Evolutionary conservation across 495 filamentous ascomycete genomes (phyloP).

Genomic region (Trichoderma orchidacearum): DNA sequence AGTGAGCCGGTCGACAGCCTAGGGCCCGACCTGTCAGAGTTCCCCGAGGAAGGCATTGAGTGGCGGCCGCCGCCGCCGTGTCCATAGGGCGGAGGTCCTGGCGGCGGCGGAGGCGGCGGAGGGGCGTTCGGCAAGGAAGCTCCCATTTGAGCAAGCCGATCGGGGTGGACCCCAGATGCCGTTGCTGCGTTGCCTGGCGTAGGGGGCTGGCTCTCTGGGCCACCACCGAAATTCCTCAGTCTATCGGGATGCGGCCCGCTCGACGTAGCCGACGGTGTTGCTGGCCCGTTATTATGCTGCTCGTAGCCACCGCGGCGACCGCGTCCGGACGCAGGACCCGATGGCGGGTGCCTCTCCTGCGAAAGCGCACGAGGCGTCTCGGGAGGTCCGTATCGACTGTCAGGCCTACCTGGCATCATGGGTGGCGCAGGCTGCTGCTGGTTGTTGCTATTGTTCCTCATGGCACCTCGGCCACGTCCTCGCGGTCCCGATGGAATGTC

Average conservation of each 20-base stretch:
- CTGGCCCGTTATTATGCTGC: slow-evolving; percentile 13
- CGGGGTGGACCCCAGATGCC: slow-evolving; percentile 31
- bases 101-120: slow-evolving; percentile 4
- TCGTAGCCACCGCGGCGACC: slow-evolving; percentile 23
- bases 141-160: slow-evolving; percentile 28
- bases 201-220: neutral
- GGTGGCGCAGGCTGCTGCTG: slow-evolving; percentile 10
- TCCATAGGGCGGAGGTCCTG: slow-evolving; percentile 6
- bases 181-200: slow-evolving; percentile 4
- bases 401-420: slow-evolving; percentile 18
- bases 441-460: slow-evolving; percentile 10
- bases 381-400: slow-evolving; percentile 17
- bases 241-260: slow-evolving; percentile 30
- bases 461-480: slow-evolving; percentile 29
- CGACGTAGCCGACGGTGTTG: slow-evolving; percentile 12
- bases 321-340: slow-evolving; percentile 32
- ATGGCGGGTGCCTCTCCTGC: slow-evolving; percentile 33
- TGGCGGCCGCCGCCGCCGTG: slow-evolving; percentile 3
- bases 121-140: slow-evolving; percentile 1
- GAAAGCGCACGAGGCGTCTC: slow-evolving; percentile 25
- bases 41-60: slow-evolving; percentile 13
- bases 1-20: slow-evolving; percentile 10
- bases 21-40: slow-evolving; percentile 4
- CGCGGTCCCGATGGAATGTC: slow-evolving; percentile 57
- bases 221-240: slow-evolving; percentile 19